phyloP scores from a whole-genome alignment of 257 asterid genomes.

The Ajuga chamaepitys region DNA sequence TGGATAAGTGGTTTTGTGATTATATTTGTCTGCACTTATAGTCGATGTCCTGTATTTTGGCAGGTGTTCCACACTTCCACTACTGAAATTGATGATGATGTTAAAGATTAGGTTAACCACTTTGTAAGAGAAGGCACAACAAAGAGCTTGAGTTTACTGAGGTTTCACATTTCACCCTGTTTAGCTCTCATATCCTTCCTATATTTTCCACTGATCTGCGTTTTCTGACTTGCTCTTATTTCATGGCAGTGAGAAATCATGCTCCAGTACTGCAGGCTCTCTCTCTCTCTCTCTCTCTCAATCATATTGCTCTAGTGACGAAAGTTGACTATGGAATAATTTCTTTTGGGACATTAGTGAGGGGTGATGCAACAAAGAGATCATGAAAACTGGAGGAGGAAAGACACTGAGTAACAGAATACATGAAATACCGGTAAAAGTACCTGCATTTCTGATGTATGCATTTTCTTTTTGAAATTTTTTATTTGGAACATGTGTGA shows the following conservation, averaged over 20 bases:
- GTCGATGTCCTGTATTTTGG: conserved; percentile 13
- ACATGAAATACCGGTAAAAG: no score
- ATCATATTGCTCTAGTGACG: conserved; percentile 13
- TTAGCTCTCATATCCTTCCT: no score
- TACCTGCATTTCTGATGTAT: neutral
- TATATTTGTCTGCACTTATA: conserved; percentile 1
- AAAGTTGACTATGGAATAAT: neutral
- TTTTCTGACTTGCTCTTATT: conserved; percentile 13
- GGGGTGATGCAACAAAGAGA: conserved; percentile 33
- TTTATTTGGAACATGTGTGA: no score
- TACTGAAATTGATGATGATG: no score
- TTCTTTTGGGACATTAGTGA: conserved; percentile 26
- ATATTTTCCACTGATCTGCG: conserved; percentile 15
- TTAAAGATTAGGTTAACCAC: conserved; percentile 23
- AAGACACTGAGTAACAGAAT: neutral
- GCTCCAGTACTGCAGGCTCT: conserved; percentile 73
- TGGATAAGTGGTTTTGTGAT: neutral
- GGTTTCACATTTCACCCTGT: conserved; percentile 38
- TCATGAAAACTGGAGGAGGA: conserved; percentile 20
- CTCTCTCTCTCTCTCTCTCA: conserved; percentile 14
- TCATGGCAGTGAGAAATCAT: conserved; percentile 66
- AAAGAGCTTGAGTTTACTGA: conserved; percentile 40
- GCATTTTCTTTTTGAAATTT: neutral
- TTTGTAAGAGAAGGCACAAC: conserved; percentile 33
- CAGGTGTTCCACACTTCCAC: conserved; percentile 40